A percentile compares a stretch with the other conserved stretches of the same genome.
phyloP scores from a whole-genome alignment of 176 grass and related monocot genomes.

The Cenchrus americanus region DNA sequence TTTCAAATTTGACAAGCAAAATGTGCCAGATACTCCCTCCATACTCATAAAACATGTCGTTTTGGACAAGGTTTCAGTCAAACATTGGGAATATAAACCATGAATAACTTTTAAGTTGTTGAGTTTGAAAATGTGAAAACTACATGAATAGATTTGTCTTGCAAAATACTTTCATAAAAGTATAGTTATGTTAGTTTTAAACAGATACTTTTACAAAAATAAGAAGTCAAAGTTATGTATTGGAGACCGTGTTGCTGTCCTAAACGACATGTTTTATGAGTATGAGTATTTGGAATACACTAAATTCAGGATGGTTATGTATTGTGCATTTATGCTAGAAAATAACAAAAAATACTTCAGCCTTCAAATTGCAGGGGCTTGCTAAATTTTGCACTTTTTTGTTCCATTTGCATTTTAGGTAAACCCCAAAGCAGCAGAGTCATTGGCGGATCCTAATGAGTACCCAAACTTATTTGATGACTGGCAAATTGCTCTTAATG shows the following conservation, averaged over 20 bases:
- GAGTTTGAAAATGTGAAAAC: too few relatives aligned
- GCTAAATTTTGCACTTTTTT: neutral
- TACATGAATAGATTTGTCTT: too few relatives aligned
- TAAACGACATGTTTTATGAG: too few relatives aligned
- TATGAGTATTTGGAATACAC: neutral
- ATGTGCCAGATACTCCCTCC: neutral
- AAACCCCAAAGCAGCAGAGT: slow-evolving; percentile 92
- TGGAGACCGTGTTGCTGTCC: too few relatives aligned
- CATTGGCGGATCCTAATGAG: slow-evolving; percentile 85
- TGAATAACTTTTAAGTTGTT: too few relatives aligned
- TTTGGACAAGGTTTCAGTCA: too few relatives aligned
- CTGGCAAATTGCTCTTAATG: slow-evolving; percentile 94
- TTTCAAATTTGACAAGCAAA: slow-evolving; percentile 15
- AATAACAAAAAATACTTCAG: neutral
- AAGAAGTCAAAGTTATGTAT: too few relatives aligned
- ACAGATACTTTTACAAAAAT: too few relatives aligned
- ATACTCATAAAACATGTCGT: too few relatives aligned
- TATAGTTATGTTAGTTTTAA: too few relatives aligned
- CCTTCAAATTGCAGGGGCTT: slow-evolving; percentile 17
- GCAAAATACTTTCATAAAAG: too few relatives aligned
- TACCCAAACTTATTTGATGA: slow-evolving; percentile 96
- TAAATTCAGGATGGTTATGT: neutral
- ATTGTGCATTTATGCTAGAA: slow-evolving; percentile 5
- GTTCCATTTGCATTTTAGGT: slow-evolving; percentile 51
- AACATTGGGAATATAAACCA: too few relatives aligned